These are phyloP conservation scores for Kuraishia hungarica DNA, from an alignment of 805 yeast genomes.

Conservation along the genomic window DNA sequence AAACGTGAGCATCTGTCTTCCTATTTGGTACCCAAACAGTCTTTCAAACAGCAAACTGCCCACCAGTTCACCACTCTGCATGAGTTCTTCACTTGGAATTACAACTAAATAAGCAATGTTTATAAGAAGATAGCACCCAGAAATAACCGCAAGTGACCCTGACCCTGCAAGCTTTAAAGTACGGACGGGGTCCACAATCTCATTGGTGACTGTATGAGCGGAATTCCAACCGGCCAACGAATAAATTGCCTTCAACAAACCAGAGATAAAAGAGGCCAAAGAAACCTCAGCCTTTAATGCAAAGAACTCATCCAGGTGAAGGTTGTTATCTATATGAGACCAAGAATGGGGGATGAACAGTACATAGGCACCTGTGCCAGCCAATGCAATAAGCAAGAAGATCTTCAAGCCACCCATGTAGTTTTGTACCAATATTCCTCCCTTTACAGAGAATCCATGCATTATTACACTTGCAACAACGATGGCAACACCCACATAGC, in stretches of 20 bases:
- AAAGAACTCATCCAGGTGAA: conserved; percentile 22
- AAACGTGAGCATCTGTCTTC: conserved; percentile 36
- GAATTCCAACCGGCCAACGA: conserved; percentile 49
- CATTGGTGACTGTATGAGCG: conserved; percentile 46
- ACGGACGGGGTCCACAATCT: conserved; percentile 40
- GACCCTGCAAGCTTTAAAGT: conserved; percentile 50
- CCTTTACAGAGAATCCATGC: conserved; percentile 51
- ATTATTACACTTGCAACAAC: conserved; percentile 28
- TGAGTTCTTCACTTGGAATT: conserved; percentile 38
- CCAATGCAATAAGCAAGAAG: conserved; percentile 41
- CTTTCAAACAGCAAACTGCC: conserved; percentile 45
- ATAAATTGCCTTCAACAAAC: conserved; percentile 42
- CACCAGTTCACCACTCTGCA: conserved; percentile 35
- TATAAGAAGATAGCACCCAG: conserved; percentile 36
- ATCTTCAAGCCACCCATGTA: conserved; percentile 55
- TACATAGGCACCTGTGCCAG: conserved; percentile 50
- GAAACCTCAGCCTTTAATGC: conserved; percentile 22
- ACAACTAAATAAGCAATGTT: conserved; percentile 43
- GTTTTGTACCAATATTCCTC: conserved; percentile 57
- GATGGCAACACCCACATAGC: conserved; percentile 31
- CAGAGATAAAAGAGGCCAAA: conserved; percentile 35
- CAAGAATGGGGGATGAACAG: conserved; percentile 35
- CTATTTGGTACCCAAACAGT: conserved; percentile 39
- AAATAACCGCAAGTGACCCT: conserved; percentile 30
- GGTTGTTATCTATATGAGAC: conserved; percentile 35